These are phyloP conservation scores for Apiosordaria backusii DNA, from an alignment of 495 filamentous ascomycete genomes.

Conservation along the genomic window DNA sequence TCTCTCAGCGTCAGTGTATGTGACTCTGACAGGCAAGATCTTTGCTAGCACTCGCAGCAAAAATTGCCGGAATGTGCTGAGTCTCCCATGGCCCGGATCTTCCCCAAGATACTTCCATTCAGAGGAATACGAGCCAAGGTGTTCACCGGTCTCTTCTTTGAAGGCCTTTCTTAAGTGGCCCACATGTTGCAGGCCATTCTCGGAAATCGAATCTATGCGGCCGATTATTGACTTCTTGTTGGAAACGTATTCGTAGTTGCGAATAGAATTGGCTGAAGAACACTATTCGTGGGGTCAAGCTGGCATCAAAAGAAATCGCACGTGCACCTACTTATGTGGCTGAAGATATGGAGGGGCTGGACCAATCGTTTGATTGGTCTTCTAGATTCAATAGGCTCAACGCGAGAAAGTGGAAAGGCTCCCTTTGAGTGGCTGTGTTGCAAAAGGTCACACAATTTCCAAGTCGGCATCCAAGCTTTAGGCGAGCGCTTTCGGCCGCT, in stretches of 20 bases:
- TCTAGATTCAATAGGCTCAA: too few species aligned
- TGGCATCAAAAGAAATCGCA: too few species aligned
- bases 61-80: background rate
- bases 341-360: too few species aligned
- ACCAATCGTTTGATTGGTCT: too few species aligned
- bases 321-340: too few species aligned
- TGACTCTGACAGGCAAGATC: background rate
- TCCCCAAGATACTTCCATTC: background rate
- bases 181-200: background rate
- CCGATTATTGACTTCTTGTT: background rate
- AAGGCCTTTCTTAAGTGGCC: background rate
- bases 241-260: background rate
- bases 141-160: background rate
- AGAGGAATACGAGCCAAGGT: background rate
- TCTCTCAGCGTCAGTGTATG: background rate
- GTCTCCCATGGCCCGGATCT: background rate
- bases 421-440: too few species aligned
- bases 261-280: background rate
- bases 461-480: too few species aligned
- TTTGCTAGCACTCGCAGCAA: background rate
- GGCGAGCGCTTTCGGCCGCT: too few species aligned
- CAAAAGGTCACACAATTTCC: too few species aligned
- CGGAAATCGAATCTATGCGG: background rate
- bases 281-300: background rate
- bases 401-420: too few species aligned